A percentile compares a stretch with the other conserved stretches of the same genome.
These are phyloP conservation scores for Melampsora occidentalis DNA, from an alignment of 1,284 basidiomycete genomes.

Conservation along the genomic window DNA sequence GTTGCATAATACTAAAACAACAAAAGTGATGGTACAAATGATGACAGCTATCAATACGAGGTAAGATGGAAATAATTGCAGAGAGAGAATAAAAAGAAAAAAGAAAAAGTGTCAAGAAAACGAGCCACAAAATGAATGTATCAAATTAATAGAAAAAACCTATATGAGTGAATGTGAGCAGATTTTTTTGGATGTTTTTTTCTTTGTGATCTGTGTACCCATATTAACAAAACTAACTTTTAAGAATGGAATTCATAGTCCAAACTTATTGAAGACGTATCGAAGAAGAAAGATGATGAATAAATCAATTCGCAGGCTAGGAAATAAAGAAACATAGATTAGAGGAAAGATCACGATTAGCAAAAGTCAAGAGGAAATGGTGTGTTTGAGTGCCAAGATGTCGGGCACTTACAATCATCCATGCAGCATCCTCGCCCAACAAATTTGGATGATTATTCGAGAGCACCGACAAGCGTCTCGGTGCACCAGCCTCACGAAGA, in stretches of 20 bases:
- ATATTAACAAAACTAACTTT: too few relatives aligned
- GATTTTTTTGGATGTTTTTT: slow-evolving; percentile 1
- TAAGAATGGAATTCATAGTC: too few relatives aligned
- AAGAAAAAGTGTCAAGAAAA: background rate
- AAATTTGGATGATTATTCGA: background rate
- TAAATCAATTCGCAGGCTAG: too few relatives aligned
- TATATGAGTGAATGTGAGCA: background rate
- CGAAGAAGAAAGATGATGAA: too few relatives aligned
- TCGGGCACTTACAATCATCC: background rate
- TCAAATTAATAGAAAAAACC: background rate
- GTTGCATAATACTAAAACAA: slow-evolving; percentile 10
- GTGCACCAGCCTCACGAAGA: slow-evolving; percentile 28
- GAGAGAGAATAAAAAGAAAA: background rate
- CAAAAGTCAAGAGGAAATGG: background rate
- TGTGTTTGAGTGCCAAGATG: background rate
- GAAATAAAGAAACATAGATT: background rate
- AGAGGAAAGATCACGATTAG: background rate
- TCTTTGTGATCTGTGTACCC: background rate
- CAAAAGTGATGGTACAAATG: background rate
- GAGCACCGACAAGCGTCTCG: slow-evolving; percentile 14
- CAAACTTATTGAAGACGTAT: too few relatives aligned
- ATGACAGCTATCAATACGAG: background rate
- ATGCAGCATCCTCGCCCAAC: background rate
- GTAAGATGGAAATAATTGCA: background rate
- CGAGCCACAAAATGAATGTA: background rate